These are phyloP conservation scores for Kwoniella sp. DNA, from an alignment of 768 basidiomycete species.

Conservation along the genomic window DNA sequence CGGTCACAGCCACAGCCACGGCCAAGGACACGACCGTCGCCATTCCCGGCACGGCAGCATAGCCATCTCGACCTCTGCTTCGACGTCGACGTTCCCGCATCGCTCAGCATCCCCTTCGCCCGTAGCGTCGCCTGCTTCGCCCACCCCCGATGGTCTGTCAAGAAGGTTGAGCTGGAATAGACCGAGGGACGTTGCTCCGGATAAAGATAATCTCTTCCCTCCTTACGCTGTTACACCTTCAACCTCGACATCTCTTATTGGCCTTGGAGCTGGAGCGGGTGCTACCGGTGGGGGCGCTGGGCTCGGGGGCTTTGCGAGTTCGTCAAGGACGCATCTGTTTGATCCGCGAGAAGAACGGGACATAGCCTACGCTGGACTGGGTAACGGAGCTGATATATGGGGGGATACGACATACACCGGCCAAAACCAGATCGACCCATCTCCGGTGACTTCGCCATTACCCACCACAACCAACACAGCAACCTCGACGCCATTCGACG, in stretches of 20 bases:
- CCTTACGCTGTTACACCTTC: neutral
- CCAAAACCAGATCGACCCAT: neutral
- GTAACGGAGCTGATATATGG: slow-evolving; percentile 10
- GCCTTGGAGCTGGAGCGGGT: neutral
- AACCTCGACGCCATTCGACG: slow-evolving; percentile 1
- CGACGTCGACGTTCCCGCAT: slow-evolving; percentile 4
- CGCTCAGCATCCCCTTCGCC: slow-evolving; percentile 33
- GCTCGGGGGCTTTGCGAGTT: neutral
- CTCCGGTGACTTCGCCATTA: neutral
- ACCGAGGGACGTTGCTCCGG: neutral
- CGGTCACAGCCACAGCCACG: too few species aligned
- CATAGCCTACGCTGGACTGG: slow-evolving; percentile 15
- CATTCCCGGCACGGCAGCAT: slow-evolving; percentile 16
- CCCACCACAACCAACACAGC: neutral
- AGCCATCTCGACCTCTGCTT: slow-evolving; percentile 28
- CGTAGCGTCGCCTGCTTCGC: slow-evolving; percentile 39
- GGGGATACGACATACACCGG: slow-evolving; percentile 13
- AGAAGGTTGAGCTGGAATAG: slow-evolving; percentile 42
- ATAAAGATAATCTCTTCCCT: neutral
- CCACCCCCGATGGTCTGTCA: slow-evolving; percentile 36
- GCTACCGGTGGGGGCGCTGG: neutral
- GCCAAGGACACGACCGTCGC: neutral
- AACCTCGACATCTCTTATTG: neutral
- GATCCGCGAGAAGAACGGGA: slow-evolving; percentile 20
- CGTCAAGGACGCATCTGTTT: slow-evolving; percentile 15